Percentiles rank a stretch among this genome's conserved stretches.
Evolutionary conservation across 495 filamentous ascomycete genomes (phyloP).

Genomic region (Xylaria grammica): DNA sequence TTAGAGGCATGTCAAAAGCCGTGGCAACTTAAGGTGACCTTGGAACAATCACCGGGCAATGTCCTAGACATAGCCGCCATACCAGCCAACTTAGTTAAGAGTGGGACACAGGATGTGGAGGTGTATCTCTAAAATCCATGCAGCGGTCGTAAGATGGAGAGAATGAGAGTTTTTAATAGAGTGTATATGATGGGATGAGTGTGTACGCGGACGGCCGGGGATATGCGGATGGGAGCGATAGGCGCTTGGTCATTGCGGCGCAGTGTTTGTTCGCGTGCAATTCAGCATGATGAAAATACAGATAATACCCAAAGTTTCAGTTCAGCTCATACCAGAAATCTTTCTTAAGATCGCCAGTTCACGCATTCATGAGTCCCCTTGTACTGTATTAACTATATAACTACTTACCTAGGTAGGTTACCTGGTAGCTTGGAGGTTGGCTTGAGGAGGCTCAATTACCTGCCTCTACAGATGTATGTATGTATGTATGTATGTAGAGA

Average conservation of each 20-base stretch:
- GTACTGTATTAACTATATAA: no score
- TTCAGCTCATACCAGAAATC: not conserved
- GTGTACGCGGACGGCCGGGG: not conserved
- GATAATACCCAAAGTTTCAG: slow-evolving; percentile 15
- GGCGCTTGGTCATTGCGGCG: slow-evolving; percentile 17
- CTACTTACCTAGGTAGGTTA: no score
- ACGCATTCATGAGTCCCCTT: no score
- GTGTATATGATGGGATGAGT: slow-evolving; percentile 18
- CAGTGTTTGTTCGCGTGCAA: slow-evolving; percentile 15
- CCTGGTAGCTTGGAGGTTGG: no score
- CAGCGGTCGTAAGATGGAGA: not conserved
- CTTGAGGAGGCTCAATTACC: no score
- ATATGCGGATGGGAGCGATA: slow-evolving; percentile 4
- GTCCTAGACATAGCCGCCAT: slow-evolving; percentile 13
- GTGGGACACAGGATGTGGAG: slow-evolving; percentile 6
- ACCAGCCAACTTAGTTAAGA: not conserved
- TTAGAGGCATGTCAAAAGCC: not conserved
- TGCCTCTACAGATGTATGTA: no score
- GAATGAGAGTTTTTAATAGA: slow-evolving; percentile 11
- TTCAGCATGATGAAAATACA: slow-evolving; percentile 18
- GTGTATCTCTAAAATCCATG: slow-evolving; percentile 18
- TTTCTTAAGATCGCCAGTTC: slow-evolving; percentile 12
- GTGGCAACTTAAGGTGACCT: not conserved
- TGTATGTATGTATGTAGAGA: no score
- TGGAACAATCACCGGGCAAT: not conserved